Base-by-base conservation (phyloP, 768 basidiomycete genomes). In the Aureoboletus auriporus region DNA sequence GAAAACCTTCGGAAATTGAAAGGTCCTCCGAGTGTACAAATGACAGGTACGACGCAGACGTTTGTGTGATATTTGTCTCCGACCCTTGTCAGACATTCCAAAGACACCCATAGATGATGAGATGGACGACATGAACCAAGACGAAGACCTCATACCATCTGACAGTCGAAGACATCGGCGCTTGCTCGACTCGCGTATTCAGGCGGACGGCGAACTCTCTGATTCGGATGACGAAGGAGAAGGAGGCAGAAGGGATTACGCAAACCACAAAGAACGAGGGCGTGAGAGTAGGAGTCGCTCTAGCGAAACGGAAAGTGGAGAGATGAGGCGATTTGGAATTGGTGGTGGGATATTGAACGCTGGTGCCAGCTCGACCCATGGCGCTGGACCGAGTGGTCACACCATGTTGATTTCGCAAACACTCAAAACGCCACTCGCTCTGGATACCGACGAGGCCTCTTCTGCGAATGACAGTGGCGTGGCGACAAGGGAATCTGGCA, bases 171-270 rank as follows among this genome's bases (percentile, higher is more conserved):
- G 89, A 55, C 83, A 87, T 20, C 80, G 79, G 57, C 79, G 85
- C 13, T 68, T 92, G 8, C 78, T 93, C 30, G 95, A 99, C 63
- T 78, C 83, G 20, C 76, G 84, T 20, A 76, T 87, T 52, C 93
- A 93, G 64, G 80, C 78, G 5, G 92, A 95, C 35, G 88, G 86
- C 17, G 91, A 94, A 60, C 76, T 96, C 11, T 96, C 93, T 7
- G 96, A 99, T 66, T 98, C 96, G 2, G 96, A 99, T 55, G 96
- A 99, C 63, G 96, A 99, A 69, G 94, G 92, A 14, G 87, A 88
- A 57, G 93, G 90, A 39, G 89, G 84, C 1, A 78, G 93, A 46
- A 75, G 84, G 49, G 77, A 93, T 57, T 83, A 84, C 49, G 70
- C 77, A 8, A 71, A 71, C 33, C 80, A 86, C 64, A 74, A 75